A percentile compares a stretch with the other conserved stretches of the same genome.
Evolutionary conservation across 177 flowering plant genomes (phyloP).

Genomic region (Telopea speciosissima): DNA sequence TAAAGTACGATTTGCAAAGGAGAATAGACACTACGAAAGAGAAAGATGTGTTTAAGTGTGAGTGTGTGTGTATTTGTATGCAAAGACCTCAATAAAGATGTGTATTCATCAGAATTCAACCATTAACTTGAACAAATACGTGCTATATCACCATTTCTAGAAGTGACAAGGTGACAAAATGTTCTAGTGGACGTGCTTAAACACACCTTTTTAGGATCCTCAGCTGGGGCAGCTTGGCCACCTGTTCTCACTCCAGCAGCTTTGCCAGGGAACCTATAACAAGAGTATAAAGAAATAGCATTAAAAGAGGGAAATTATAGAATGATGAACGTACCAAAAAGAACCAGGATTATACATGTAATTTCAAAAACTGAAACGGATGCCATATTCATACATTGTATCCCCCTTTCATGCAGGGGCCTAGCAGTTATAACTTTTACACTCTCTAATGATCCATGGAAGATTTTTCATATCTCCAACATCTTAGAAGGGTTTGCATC

Average conservation of each 20-base stretch:
- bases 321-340: not conserved
- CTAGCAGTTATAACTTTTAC: no score
- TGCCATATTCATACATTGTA: not conserved
- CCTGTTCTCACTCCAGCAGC: conserved; percentile 65
- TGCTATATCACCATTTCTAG: not conserved
- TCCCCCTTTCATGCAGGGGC: not conserved
- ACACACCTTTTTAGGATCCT: conserved; percentile 28
- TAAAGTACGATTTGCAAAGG: no score
- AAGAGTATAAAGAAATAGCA: not conserved
- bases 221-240: conserved; percentile 45
- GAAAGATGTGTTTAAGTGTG: no score
- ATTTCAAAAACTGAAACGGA: not conserved
- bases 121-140: not conserved
- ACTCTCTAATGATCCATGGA: no score
- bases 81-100: not conserved
- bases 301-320: conserved; percentile 1
- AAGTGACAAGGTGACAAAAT: not conserved
- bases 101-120: not conserved
- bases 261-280: conserved; percentile 74
- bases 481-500: not conserved
- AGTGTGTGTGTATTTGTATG: not conserved
- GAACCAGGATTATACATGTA: no score
- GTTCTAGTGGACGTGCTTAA: not conserved
- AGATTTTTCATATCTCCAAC: not conserved
- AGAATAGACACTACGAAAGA: no score